Evolutionary conservation across 257 asterid genomes (phyloP).

Genomic region (Solanum clarkiae): DNA sequence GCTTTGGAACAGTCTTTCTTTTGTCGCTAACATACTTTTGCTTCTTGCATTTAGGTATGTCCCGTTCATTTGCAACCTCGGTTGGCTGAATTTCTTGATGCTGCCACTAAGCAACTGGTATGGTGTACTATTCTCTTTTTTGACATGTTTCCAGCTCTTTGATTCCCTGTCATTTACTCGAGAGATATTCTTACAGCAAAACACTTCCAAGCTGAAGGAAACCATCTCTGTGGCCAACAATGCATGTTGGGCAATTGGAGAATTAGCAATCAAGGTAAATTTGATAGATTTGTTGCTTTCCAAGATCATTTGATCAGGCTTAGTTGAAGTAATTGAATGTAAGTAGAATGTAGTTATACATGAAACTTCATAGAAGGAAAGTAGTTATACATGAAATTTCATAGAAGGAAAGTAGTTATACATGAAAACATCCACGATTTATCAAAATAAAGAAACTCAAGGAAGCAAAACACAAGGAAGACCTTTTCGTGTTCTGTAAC

Average conservation of each 20-base stretch:
- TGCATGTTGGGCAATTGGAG: slow-evolving; percentile 99
- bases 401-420: not conserved
- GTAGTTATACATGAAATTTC: not conserved
- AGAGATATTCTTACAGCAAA: slow-evolving; percentile 52
- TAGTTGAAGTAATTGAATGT: not conserved
- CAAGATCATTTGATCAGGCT: not conserved
- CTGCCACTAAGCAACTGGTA: slow-evolving; percentile 89
- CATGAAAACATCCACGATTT: not conserved
- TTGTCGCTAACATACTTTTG: not conserved
- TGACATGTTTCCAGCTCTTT: not conserved
- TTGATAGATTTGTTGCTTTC: not conserved
- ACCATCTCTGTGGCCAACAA: slow-evolving; percentile 91
- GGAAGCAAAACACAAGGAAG: not conserved
- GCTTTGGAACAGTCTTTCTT: not conserved
- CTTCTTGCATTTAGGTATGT: slow-evolving; percentile 24
- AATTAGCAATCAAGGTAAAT: slow-evolving; percentile 75
- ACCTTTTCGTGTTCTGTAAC: not conserved
- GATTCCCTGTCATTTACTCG: not conserved
- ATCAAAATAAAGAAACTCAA: not conserved
- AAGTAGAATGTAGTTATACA: not conserved
- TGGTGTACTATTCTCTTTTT: slow-evolving; percentile 12
- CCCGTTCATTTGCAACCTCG: slow-evolving; percentile 48
- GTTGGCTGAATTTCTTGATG: slow-evolving; percentile 71
- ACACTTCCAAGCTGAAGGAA: slow-evolving; percentile 70
- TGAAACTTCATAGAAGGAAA: not conserved